Conservation (phyloP, 2,329 filamentous ascomycete species). For the Apiospora koreana region DNA sequence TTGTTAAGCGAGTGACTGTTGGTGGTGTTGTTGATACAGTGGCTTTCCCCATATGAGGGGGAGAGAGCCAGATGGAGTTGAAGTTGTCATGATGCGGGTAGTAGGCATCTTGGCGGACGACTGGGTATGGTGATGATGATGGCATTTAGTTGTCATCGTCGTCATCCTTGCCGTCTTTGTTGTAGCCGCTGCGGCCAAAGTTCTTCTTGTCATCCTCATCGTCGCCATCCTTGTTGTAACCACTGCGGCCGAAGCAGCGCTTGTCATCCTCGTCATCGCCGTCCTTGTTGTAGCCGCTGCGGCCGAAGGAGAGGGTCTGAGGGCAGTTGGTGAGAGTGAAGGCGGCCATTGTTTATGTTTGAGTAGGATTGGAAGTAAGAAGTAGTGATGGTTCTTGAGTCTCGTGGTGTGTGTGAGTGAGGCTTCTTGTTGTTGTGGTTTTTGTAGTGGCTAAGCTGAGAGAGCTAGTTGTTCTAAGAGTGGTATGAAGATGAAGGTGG, state of each 20-base stretch:
- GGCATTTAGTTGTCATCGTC: not conserved
- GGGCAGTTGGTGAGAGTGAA: constrained; percentile 33
- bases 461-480: not conserved
- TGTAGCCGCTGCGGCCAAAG: constrained; percentile 37
- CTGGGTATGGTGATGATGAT: not conserved
- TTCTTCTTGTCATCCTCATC: constrained; percentile 18
- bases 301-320: constrained; percentile 37
- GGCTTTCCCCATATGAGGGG: not conserved
- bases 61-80: not conserved
- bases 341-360: constrained; percentile 37
- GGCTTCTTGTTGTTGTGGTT: constrained; percentile 11
- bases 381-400: not conserved
- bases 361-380: constrained; percentile 11
- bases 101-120: not conserved
- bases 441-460: not conserved
- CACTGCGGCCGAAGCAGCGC: constrained; percentile 17
- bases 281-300: constrained; percentile 46
- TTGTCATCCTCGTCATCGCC: constrained; percentile 30
- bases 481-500: not conserved
- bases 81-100: not conserved
- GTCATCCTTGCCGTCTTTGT: constrained; percentile 32
- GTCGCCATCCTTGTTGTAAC: constrained; percentile 22
- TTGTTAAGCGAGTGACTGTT: not conserved
- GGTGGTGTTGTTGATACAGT: constrained; percentile 11
- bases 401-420: constrained; percentile 12